Base-by-base conservation (phyloP, 2,329 filamentous ascomycete genomes). In the Nemania sp. region DNA sequence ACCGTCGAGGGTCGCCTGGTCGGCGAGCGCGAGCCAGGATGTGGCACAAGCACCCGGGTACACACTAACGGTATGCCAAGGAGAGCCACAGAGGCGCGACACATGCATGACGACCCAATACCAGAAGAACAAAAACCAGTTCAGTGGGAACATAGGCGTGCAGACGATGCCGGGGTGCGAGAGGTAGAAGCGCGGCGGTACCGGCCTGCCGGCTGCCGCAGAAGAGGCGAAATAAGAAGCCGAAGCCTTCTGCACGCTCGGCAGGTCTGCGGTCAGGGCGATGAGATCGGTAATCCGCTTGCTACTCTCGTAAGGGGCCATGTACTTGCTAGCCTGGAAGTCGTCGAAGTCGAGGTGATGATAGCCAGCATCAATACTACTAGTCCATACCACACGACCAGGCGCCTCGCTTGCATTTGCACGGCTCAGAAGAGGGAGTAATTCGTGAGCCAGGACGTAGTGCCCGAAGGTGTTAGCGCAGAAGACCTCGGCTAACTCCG, bases 381-480 rank as follows among this genome's bases (percentile, higher is more conserved):
- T 89, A 8, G 91, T 84, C 92, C 93, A 97, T 59, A 97, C 81
- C 47, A 99, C 80, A 45, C 91, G 84, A 7, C 85, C 89, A 0
- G 77, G 75, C 1, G 72, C 52, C 3, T 76, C 67, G 33, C 72
- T 59, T 52, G 72, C 60, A 34, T 65, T 63, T 14, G 72, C 66
- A 45, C 83, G 76, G 64, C 76, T 74, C 63, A 99, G 80, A 9
- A 97, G 77, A 0, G 90, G 88, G 61, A 88, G 80, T 9, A 97
- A 80, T 66, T 87, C 84, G 70, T 96, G 92, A 14, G 84, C 83
- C 20, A 99, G 83, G 66, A 97, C 75, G 70, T 99, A 97, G 74
- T 99, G 94, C 0, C 94, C 94, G 68, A 99, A 97, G 24, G 96
- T 81, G 68, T 97, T 97, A 44, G 93, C 88, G 69, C 87, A 88